Conservation (phyloP, 83 land plant species). For the Picea engelmannii region DNA sequence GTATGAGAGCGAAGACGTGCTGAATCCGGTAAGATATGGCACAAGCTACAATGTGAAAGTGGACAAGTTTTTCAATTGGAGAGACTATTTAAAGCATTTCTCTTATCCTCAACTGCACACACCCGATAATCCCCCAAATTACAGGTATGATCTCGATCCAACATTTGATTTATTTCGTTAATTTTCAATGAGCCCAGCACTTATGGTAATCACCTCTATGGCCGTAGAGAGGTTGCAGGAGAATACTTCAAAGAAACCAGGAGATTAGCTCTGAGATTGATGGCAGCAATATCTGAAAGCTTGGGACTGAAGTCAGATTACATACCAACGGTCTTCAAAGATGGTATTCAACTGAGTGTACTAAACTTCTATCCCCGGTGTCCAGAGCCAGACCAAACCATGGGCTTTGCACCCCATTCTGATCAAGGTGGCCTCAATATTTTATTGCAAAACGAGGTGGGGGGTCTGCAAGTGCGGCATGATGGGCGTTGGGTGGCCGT, state of each 20-base stretch:
- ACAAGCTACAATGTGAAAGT: constrained; percentile 5
- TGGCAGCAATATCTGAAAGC: constrained; percentile 28
- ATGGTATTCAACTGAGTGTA: constrained; percentile 31
- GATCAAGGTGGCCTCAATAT: constrained; percentile 30
- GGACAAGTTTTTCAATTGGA: no score
- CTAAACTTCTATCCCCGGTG: constrained; percentile 60
- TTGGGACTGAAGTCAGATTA: constrained; percentile 26
- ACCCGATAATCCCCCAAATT: constrained; percentile 17
- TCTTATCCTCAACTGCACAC: no score
- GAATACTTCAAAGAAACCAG: constrained; percentile 26
- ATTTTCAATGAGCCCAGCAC: neutral
- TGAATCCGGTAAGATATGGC: constrained; percentile 39
- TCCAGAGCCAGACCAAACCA: constrained; percentile 60
- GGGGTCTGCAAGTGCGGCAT: constrained; percentile 51
- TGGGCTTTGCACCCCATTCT: constrained; percentile 24
- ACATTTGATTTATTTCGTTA: no score
- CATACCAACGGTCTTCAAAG: constrained; percentile 15
- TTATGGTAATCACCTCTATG: neutral
- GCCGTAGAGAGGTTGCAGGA: constrained; percentile 31
- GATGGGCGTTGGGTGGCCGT: constrained; percentile 14
- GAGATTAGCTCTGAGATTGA: constrained; percentile 21
- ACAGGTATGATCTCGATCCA: constrained; percentile 22
- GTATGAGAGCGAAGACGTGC: constrained; percentile 17
- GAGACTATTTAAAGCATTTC: no score
- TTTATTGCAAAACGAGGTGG: constrained; percentile 39